A percentile compares a stretch with the other conserved stretches of the same genome.
phyloP scores from a whole-genome alignment of 1,284 basidiomycete genomes.

The Anthracocystis setariae region DNA sequence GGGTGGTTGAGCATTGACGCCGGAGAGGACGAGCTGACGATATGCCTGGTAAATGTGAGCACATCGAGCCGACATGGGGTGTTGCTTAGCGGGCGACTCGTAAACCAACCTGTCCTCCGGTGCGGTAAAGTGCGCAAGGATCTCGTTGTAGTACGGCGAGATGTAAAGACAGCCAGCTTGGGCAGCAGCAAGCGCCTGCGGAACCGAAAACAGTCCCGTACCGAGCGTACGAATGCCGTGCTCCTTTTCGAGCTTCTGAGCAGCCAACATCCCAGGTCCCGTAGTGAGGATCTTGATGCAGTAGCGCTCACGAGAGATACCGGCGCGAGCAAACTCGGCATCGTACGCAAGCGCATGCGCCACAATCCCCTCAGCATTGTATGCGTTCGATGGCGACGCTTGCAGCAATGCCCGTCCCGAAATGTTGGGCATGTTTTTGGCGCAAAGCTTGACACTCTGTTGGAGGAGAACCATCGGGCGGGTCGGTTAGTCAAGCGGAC shows the following conservation, averaged over 20 bases:
- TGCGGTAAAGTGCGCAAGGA: conserved; percentile 59
- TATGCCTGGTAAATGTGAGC: conserved; percentile 45
- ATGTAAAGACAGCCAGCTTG: conserved; percentile 66
- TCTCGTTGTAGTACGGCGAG: conserved; percentile 67
- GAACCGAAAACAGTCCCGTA: conserved; percentile 65
- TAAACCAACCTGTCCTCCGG: conserved; percentile 18
- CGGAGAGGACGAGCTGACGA: conserved; percentile 7
- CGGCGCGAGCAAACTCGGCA: conserved; percentile 21
- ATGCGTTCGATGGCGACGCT: conserved; percentile 24
- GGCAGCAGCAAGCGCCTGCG: conserved; percentile 66
- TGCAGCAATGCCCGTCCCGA: conserved; percentile 27
- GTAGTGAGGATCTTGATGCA: conserved; percentile 68
- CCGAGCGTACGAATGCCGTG: conserved; percentile 66
- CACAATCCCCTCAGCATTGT: conserved; percentile 29
- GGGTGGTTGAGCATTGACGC: conserved; percentile 1
- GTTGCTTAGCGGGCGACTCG: conserved; percentile 22
- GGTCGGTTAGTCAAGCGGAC: too few relatives aligned
- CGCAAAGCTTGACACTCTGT: conserved; percentile 25
- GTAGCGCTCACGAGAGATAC: conserved; percentile 54
- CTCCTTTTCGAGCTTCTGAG: conserved; percentile 38
- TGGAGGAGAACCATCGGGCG: too few relatives aligned
- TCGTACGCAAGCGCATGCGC: conserved; percentile 30
- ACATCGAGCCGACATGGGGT: conserved; percentile 36
- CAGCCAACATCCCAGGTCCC: conserved; percentile 65
- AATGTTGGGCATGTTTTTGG: conserved; percentile 33